Percentiles rank a stretch among this genome's conserved stretches.
These are phyloP conservation scores for Coniella vitis DNA, from an alignment of 2,329 filamentous ascomycete species.

Conservation along the genomic window DNA sequence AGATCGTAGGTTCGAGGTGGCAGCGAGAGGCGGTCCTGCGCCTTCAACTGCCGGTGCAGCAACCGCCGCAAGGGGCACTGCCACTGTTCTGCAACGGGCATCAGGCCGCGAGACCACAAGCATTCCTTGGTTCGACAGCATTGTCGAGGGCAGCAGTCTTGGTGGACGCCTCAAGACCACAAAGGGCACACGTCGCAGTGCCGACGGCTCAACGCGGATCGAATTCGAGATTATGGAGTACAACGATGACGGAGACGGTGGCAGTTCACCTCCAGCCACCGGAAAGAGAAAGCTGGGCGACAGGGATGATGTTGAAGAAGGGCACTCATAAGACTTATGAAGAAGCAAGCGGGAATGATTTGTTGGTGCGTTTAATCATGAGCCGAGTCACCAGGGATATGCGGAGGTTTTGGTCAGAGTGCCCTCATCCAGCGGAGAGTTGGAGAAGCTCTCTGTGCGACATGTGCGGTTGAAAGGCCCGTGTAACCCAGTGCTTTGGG, in stretches of 20 bases:
- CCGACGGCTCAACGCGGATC: slow-evolving; percentile 59
- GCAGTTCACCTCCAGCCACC: slow-evolving; percentile 26
- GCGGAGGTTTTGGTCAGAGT: too few species aligned
- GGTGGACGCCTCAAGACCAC: slow-evolving; percentile 57
- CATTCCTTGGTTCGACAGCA: slow-evolving; percentile 78
- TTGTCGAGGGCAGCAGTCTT: slow-evolving; percentile 69
- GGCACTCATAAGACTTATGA: slow-evolving; percentile 2
- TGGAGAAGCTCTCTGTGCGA: too few species aligned
- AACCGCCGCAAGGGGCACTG: neutral
- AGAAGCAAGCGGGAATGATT: too few species aligned
- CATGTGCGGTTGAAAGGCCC: too few species aligned
- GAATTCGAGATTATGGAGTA: slow-evolving; percentile 85
- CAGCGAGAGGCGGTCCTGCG: slow-evolving; percentile 22
- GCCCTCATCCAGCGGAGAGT: too few species aligned
- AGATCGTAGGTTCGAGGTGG: slow-evolving; percentile 21
- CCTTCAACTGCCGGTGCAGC: slow-evolving; percentile 19
- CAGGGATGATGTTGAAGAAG: slow-evolving; percentile 24
- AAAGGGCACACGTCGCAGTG: slow-evolving; percentile 49
- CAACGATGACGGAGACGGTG: slow-evolving; percentile 36
- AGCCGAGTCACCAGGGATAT: too few species aligned
- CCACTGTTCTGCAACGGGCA: slow-evolving; percentile 15
- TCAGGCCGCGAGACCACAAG: slow-evolving; percentile 57
- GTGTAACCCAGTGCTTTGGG: neutral
- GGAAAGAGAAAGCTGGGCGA: slow-evolving; percentile 49
- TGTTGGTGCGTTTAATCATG: too few species aligned